These are phyloP conservation scores for Chaetomium cochliodes DNA, from an alignment of 495 filamentous ascomycete species.

Conservation along the genomic window DNA sequence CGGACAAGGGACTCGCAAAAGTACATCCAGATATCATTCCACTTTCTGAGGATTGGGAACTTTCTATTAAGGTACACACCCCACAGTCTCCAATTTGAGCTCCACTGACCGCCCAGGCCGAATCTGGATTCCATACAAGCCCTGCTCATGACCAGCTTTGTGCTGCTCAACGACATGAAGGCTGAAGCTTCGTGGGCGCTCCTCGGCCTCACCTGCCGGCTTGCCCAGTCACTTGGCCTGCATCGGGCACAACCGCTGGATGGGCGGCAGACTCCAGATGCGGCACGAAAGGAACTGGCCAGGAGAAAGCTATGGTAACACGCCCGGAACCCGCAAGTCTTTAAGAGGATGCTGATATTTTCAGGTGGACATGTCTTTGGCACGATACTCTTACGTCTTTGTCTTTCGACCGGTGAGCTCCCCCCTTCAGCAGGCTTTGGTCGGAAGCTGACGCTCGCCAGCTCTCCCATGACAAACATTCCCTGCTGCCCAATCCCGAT, in stretches of 20 bases:
- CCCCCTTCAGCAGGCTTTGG: too few species aligned
- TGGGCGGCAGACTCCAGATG: slow-evolving; percentile 37
- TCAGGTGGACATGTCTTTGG: slow-evolving; percentile 58
- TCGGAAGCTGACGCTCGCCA: slow-evolving; percentile 12
- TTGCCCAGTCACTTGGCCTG: slow-evolving; percentile 56
- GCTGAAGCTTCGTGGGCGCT: slow-evolving; percentile 59
- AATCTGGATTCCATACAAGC: slow-evolving; percentile 59
- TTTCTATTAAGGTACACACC: slow-evolving; percentile 46
- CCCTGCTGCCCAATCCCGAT: slow-evolving; percentile 49
- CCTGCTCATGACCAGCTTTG: slow-evolving; percentile 53
- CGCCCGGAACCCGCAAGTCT: too few species aligned
- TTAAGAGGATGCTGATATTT: neutral
- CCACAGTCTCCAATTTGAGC: neutral
- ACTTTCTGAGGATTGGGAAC: slow-evolving; percentile 54
- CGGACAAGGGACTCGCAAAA: slow-evolving; percentile 53
- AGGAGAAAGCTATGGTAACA: slow-evolving; percentile 48
- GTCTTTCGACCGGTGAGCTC: slow-evolving; percentile 54
- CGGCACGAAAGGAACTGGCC: slow-evolving; percentile 44
- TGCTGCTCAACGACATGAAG: slow-evolving; percentile 59
- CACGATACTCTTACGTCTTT: slow-evolving; percentile 56
- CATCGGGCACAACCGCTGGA: slow-evolving; percentile 46
- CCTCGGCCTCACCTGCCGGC: slow-evolving; percentile 53
- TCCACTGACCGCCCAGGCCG: slow-evolving; percentile 36
- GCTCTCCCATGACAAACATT: slow-evolving; percentile 52
- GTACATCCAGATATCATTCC: slow-evolving; percentile 57